Evolutionary conservation across 148 eudicot species (phyloP), one percentile per base, ranked within the genome.

Genomic region (Cornus kousa): DNA sequence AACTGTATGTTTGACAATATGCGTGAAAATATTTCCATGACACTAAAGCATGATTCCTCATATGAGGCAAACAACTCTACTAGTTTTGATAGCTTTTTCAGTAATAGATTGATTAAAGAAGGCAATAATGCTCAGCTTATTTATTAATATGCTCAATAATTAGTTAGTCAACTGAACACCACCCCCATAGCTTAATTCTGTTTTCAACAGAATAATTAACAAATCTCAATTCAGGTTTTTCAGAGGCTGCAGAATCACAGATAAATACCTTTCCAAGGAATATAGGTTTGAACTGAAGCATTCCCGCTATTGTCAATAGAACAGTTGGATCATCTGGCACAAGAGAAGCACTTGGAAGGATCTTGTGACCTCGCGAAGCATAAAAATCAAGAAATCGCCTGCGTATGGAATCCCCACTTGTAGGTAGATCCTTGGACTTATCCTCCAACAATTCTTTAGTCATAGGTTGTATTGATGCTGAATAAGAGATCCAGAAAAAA

Each of bases 271-370:
- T 90, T 59, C 98, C 99, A 74, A 96, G 89, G 84, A 96, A 96
- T 78, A 96, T 86, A 72, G 99, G 99, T 86, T 96, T 96, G 86
- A 96, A 96, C 88, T 89, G 99, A 59, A 96, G 99, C 99, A 96
- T 96, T 80, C 99, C 99, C 7, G 99, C 99, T 78, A 96, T 96
- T 71, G 99, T 96, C 74, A 96, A 82, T 80, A 96, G 87, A 72
- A 96, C 99, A 46, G 99, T 96, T 75, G 98, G 99, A 89, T 96
- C 99, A 78, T 93, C 98, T 14, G 99, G 99, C 68, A 96, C 98
- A 75, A 93, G 99, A 83, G 99, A 96, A 79, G 99, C 81, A 82
- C 99, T 92, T 43, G 97, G 97, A 84, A 96, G 98, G 77, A 96
- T 74, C 85, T 86, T 88, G 82, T 96, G 99, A 59, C 90, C 98